Conservation (phyloP, 495 filamentous ascomycete genomes). For the Rhizodiscina lignyota region DNA sequence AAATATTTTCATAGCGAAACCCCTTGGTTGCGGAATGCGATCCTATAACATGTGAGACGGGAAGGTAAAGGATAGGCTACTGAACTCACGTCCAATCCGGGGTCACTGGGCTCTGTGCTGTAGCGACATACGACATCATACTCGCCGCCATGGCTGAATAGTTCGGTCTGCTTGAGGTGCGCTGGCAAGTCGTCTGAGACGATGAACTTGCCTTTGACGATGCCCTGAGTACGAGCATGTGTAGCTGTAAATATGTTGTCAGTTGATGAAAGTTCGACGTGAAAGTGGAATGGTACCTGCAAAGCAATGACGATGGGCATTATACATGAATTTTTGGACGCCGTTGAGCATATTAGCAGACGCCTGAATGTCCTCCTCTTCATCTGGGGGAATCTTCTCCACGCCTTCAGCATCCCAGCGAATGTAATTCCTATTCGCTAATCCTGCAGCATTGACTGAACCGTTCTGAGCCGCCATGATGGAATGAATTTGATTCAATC, state of each 20-base stretch:
- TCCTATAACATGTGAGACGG: constrained; percentile 18
- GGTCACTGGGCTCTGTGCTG: constrained; percentile 26
- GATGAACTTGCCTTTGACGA: constrained; percentile 28
- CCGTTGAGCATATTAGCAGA: constrained; percentile 29
- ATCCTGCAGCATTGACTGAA: no score
- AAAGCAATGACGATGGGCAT: constrained; percentile 26
- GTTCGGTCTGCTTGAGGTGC: constrained; percentile 26
- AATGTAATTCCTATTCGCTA: constrained; percentile 21
- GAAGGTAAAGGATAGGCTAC: constrained; percentile 5
- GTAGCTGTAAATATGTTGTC: constrained; percentile 13
- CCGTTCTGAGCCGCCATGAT: no score
- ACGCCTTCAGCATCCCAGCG: constrained; percentile 27
- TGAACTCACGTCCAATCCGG: constrained; percentile 21
- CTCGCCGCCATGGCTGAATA: constrained; percentile 25
- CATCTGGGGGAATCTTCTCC: constrained; percentile 24
- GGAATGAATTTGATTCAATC: no score
- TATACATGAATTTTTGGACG: constrained; percentile 31
- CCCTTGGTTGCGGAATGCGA: constrained; percentile 27
- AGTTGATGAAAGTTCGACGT: not conserved
- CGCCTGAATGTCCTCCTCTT: constrained; percentile 29
- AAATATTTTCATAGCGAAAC: constrained; percentile 33
- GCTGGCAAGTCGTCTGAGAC: constrained; percentile 23
- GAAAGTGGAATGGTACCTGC: constrained; percentile 6
- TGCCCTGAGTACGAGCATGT: constrained; percentile 28
- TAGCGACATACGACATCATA: constrained; percentile 24